Evolutionary conservation across 495 filamentous ascomycete species (phyloP).

Genomic region (Aspergillus ostianus): DNA sequence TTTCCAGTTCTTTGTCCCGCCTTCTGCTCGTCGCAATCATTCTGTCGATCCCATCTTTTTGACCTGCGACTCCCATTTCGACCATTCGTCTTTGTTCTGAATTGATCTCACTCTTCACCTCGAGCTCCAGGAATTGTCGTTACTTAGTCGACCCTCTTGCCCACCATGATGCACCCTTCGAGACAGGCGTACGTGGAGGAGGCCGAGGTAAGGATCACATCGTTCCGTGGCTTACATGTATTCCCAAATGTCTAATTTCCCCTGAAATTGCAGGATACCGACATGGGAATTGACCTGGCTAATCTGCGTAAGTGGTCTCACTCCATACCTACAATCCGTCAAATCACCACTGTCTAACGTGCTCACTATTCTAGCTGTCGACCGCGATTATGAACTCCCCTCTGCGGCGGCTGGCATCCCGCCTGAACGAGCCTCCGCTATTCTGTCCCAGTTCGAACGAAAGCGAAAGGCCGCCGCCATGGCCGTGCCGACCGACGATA

Average conservation of each 20-base stretch:
- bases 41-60: too few species aligned
- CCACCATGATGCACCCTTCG: constrained; percentile 81
- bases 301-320: constrained; percentile 65
- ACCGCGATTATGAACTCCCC: constrained; percentile 83
- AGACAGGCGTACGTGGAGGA: constrained; percentile 97
- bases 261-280: constrained; percentile 45
- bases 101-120: background rate
- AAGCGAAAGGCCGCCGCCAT: constrained; percentile 86
- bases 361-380: constrained; percentile 55
- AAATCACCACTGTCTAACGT: background rate
- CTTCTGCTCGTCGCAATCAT: background rate
- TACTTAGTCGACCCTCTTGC: constrained; percentile 1
- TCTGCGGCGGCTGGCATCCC: constrained; percentile 69
- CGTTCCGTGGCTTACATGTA: background rate
- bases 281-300: constrained; percentile 74
- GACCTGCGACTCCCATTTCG: too few species aligned
- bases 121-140: background rate
- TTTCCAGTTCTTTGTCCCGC: background rate
- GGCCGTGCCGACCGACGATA: constrained; percentile 94
- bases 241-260: background rate
- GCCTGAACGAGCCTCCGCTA: constrained; percentile 83
- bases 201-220: constrained; percentile 59
- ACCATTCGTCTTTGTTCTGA: background rate
- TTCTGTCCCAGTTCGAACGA: constrained; percentile 85
- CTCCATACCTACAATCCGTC: background rate